Percentiles rank a stretch among this genome's conserved stretches.
These are phyloP conservation scores for Hanseniaspora occidentalis DNA, from an alignment of 805 yeast genomes.

Conservation along the genomic window DNA sequence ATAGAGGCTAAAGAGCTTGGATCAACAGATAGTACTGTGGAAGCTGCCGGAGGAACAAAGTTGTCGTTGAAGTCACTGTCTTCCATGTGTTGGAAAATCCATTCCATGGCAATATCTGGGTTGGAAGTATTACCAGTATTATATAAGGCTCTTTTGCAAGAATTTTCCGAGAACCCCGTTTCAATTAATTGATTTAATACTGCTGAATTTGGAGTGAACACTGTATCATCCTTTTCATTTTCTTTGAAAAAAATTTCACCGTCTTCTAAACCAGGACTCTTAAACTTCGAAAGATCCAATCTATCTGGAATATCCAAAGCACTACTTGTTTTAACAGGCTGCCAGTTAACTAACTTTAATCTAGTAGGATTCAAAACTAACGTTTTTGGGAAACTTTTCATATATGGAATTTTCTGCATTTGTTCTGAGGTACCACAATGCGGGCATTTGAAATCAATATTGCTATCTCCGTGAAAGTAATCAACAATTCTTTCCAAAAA, in stretches of 20 bases:
- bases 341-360: conserved; percentile 80
- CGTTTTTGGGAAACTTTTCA: conserved; percentile 49
- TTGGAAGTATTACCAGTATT: conserved; percentile 49
- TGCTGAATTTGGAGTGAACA: conserved; percentile 45
- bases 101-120: conserved; percentile 71
- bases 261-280: conserved; percentile 12
- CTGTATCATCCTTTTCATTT: conserved; percentile 14
- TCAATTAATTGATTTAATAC: conserved; percentile 43
- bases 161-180: conserved; percentile 80
- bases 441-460: conserved; percentile 52
- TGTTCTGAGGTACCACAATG: conserved; percentile 29
- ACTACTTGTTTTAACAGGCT: conserved; percentile 68
- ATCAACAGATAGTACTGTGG: conserved; percentile 5
- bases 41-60: conserved; percentile 25
- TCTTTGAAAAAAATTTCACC: conserved; percentile 20
- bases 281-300: conserved; percentile 32
- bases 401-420: conserved; percentile 17
- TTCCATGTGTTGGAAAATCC: conserved; percentile 85
- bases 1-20: conserved; percentile 19
- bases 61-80: conserved; percentile 67
- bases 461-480: conserved; percentile 39
- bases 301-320: conserved; percentile 44
- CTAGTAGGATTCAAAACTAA: conserved; percentile 66
- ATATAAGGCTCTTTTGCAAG: conserved; percentile 55
- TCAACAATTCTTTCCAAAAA: conserved; percentile 33